Percentiles rank a stretch among this genome's conserved stretches.
phyloP scores from a whole-genome alignment of 73 alveolate genomes.

The Stentor coeruleus region DNA sequence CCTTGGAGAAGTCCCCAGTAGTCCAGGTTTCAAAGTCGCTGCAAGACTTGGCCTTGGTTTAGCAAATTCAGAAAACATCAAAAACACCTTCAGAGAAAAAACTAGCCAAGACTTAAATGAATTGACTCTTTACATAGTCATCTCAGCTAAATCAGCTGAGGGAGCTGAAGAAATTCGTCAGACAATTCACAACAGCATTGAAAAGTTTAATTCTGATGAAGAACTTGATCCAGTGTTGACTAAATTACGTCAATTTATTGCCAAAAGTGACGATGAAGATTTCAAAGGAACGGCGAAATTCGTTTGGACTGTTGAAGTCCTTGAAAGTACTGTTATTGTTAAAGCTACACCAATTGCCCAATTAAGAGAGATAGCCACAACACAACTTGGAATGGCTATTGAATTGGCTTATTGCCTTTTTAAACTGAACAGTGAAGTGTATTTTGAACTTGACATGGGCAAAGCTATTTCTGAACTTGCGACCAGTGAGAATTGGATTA shows the following conservation, averaged over 20 bases:
- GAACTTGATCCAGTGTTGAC: background rate
- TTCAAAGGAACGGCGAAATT: background rate
- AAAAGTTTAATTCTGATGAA: background rate
- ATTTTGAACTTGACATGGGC: background rate
- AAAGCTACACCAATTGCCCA: background rate
- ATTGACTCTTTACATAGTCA: background rate
- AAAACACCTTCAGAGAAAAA: background rate
- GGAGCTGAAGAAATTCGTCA: background rate
- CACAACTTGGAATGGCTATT: background rate
- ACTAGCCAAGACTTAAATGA: background rate
- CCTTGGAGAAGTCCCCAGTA: background rate
- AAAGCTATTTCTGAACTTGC: background rate
- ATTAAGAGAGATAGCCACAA: background rate
- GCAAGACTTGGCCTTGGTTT: background rate
- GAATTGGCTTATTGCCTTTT: background rate
- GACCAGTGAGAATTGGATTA: background rate
- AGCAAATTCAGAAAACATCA: background rate
- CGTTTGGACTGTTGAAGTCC: background rate
- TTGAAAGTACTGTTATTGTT: background rate
- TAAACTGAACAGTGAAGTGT: background rate
- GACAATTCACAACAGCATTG: background rate
- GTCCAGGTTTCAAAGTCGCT: background rate
- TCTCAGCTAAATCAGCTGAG: background rate
- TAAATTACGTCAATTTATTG: background rate
- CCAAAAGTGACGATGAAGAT: background rate